Conservation (phyloP, 2,329 filamentous ascomycete genomes). For the Scopulariopsis brevicaulis region DNA sequence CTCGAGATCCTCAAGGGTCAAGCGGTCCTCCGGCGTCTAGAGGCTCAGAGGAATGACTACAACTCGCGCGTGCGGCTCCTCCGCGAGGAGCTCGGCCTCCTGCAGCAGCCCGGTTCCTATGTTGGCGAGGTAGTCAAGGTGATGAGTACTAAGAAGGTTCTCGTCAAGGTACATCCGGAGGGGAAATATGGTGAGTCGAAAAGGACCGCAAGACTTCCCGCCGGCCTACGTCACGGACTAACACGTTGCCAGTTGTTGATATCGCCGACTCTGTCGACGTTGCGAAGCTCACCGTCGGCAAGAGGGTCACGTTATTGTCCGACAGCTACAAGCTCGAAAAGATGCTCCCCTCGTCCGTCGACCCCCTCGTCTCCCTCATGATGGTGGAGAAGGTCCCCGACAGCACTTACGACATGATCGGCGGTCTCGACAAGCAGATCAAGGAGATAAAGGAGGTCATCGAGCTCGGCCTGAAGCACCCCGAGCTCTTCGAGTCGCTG, state of each 20-base stretch:
- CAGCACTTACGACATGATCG: constrained; percentile 99
- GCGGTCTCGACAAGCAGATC: constrained; percentile 96
- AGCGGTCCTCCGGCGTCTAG: constrained; percentile 83
- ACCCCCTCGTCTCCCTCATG: constrained; percentile 97
- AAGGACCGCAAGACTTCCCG: not conserved
- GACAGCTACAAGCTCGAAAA: constrained; percentile 99
- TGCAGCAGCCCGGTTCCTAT: constrained; percentile 96
- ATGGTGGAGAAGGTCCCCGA: constrained; percentile 99
- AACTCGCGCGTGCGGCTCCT: constrained; percentile 94
- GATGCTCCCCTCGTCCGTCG: constrained; percentile 94
- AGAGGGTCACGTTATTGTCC: constrained; percentile 91
- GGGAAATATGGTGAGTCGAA: constrained; percentile 85
- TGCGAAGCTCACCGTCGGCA: constrained; percentile 89
- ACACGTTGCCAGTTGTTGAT: constrained; percentile 64
- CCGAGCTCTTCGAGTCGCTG: constrained; percentile 96
- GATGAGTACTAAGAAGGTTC: constrained; percentile 98
- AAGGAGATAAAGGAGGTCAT: constrained; percentile 99
- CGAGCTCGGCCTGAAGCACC: constrained; percentile 95
- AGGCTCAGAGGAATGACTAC: constrained; percentile 98
- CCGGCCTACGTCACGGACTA: constrained; percentile 2
- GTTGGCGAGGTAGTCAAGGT: constrained; percentile 99
- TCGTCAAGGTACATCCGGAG: constrained; percentile 98
- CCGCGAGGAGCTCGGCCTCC: constrained; percentile 85
- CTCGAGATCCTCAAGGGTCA: constrained; percentile 99
- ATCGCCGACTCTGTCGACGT: constrained; percentile 92